These are phyloP conservation scores for Saccharum spontaneum DNA, from an alignment of 176 grass and related monocot genomes.

Conservation along the genomic window DNA sequence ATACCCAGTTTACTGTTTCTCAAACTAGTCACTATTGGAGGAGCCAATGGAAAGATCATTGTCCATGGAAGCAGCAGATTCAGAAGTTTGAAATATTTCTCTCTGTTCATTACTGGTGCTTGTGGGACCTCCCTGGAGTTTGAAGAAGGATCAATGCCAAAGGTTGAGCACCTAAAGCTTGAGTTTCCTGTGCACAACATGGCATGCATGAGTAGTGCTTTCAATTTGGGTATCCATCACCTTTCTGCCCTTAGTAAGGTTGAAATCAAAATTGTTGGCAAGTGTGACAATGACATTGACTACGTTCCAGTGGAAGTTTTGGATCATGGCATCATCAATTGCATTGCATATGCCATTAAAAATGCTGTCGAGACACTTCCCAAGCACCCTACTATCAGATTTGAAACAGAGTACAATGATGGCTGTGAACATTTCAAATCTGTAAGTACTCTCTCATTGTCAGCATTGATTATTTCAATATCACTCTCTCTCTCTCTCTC, in stretches of 20 bases:
- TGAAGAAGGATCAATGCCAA: background rate
- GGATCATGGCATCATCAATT: background rate
- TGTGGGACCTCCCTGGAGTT: constrained; percentile 22
- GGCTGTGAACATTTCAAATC: background rate
- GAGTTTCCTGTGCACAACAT: background rate
- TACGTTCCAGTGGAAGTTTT: background rate
- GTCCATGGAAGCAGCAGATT: background rate
- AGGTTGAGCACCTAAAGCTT: background rate
- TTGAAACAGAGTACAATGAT: background rate
- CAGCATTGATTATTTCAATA: too few relatives aligned
- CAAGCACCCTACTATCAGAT: background rate
- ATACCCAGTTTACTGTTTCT: constrained; percentile 20
- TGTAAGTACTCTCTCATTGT: background rate
- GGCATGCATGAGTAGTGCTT: constrained; percentile 11
- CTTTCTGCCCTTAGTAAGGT: background rate
- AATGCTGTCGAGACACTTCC: background rate
- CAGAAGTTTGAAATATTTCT: constrained; percentile 23
- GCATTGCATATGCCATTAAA: background rate
- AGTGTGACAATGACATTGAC: background rate
- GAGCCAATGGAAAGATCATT: constrained; percentile 1
- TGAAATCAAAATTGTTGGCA: background rate
- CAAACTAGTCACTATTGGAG: background rate
- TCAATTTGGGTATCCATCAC: constrained; percentile 9
- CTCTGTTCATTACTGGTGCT: background rate
- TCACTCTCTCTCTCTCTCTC: too few relatives aligned